A percentile compares a stretch with the other conserved stretches of the same genome.
Conservation (phyloP, 495 filamentous ascomycete species). For the Bombardia bombarda region DNA sequence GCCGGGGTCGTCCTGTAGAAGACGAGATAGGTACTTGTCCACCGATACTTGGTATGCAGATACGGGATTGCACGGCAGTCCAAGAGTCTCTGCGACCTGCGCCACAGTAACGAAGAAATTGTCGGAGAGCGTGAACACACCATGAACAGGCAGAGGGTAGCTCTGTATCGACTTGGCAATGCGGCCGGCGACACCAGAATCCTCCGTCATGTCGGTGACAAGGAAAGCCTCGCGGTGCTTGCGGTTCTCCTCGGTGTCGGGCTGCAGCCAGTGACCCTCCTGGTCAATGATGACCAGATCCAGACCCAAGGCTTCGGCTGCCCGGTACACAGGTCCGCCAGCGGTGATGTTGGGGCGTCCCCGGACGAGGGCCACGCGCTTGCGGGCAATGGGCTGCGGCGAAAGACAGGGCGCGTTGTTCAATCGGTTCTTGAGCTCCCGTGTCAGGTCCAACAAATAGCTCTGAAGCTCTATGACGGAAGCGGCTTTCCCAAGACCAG, state of each 20-base stretch:
- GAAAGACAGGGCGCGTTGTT: constrained; percentile 20
- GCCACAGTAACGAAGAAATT: constrained; percentile 31
- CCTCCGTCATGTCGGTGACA: constrained; percentile 23
- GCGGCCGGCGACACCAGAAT: constrained; percentile 21
- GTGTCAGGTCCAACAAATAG: constrained; percentile 3
- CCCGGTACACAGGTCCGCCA: constrained; percentile 26
- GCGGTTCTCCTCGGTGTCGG: constrained; percentile 18
- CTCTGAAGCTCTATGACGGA: constrained; percentile 9
- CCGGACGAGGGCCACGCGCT: constrained; percentile 28
- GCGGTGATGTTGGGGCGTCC: constrained; percentile 30
- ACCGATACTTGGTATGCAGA: constrained; percentile 33
- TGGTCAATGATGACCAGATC: constrained; percentile 40
- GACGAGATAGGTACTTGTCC: constrained; percentile 35
- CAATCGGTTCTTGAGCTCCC: constrained; percentile 15
- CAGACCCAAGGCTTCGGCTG: constrained; percentile 35
- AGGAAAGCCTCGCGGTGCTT: constrained; percentile 30
- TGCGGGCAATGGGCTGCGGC: constrained; percentile 13
- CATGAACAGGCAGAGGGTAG: constrained; percentile 29
- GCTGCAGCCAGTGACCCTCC: constrained; percentile 40
- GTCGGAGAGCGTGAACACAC: constrained; percentile 31
- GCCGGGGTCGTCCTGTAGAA: constrained; percentile 24
- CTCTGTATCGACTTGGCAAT: constrained; percentile 22
- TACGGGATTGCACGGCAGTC: constrained; percentile 23
- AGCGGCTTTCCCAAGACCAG: constrained; percentile 2
- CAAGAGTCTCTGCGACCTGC: constrained; percentile 22